Base-by-base conservation (phyloP, 2,329 filamentous ascomycete genomes). In the Rhynchosporium secalis region DNA sequence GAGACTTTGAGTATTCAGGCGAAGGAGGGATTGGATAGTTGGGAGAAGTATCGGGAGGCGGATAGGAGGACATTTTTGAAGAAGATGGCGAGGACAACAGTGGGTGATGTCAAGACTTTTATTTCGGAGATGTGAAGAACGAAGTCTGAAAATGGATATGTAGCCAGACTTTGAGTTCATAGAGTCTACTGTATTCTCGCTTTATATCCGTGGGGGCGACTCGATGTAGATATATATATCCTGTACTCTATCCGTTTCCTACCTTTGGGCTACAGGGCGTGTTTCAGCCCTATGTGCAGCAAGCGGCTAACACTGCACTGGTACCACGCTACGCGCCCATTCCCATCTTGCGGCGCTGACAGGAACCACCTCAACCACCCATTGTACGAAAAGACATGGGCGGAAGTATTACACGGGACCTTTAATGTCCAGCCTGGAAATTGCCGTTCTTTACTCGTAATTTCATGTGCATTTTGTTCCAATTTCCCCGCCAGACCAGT, bases 1-100 rank as follows among this genome's bases (percentile, higher is more conserved):
- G 94, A 98, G 76, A 96, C 93, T 41, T 77, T 99, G 71, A 94
- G 90, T 66, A 96, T 99, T 60, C 91, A 96, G 76, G 87, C 91
- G 0, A 92, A 88, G 71, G 93, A 96, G 73, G 93, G 91, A 0
- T 75, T 96, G 68, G 93, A 94, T 74, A 86, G 87, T 43, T 96
- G 92, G 91, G 90, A 92, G 68, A 85, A 82, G 73, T 98, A 91
- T 75, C 82, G 94, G 13, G 95, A 98, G 78, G 90, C 89, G 2
- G 92, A 96, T 68, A 88, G 92, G 79, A 89, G 92, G 77, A 84
- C 83, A 5, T 79, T 95, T 70, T 76, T 99, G 75, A 99, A 99
- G 82, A 92, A 89, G 78, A 88, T 94, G 76, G 90, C 91, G 2
- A 83, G 93, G 71, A 84, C 87, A 46, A 91, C 87, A 0, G 93